These are phyloP conservation scores for Russula sp. DNA, from an alignment of 768 basidiomycete species.

Conservation along the genomic window DNA sequence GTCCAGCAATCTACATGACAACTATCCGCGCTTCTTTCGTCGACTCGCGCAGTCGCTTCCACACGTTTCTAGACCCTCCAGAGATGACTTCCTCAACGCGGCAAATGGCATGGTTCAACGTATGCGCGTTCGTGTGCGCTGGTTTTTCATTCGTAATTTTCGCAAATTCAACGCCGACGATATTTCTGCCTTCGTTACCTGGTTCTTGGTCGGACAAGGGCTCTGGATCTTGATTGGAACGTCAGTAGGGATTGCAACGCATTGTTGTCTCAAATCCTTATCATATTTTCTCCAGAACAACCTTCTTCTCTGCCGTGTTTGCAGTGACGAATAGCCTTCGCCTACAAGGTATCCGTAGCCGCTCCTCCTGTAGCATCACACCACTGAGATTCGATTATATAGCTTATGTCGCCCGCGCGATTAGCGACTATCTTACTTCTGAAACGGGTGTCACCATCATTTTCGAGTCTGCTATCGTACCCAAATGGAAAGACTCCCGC, in stretches of 20 bases:
- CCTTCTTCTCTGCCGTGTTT: constrained; percentile 93
- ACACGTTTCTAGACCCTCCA: constrained; percentile 72
- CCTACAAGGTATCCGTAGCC: constrained; percentile 58
- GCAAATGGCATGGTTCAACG: constrained; percentile 91
- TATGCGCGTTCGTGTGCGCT: constrained; percentile 87
- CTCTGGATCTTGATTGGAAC: constrained; percentile 95
- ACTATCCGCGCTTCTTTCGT: constrained; percentile 79
- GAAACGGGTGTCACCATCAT: constrained; percentile 93
- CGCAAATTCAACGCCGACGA: constrained; percentile 95
- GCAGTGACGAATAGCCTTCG: constrained; percentile 83
- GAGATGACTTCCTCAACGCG: constrained; percentile 84
- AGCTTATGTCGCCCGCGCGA: constrained; percentile 82
- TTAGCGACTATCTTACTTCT: constrained; percentile 90
- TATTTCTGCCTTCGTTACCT: constrained; percentile 92
- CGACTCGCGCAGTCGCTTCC: constrained; percentile 77
- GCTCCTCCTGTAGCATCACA: not conserved
- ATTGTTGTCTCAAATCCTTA: not conserved
- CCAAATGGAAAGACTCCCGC: constrained; percentile 94
- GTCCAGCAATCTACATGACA: constrained; percentile 46
- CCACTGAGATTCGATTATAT: constrained; percentile 20
- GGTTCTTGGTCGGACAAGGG: constrained; percentile 94
- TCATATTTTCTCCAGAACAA: constrained; percentile 55
- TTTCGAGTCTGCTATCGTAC: constrained; percentile 97
- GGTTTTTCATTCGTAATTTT: constrained; percentile 95
- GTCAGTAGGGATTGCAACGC: constrained; percentile 44